Conservation (phyloP, 495 filamentous ascomycete species). For the Talaromyces proteolyticus region DNA sequence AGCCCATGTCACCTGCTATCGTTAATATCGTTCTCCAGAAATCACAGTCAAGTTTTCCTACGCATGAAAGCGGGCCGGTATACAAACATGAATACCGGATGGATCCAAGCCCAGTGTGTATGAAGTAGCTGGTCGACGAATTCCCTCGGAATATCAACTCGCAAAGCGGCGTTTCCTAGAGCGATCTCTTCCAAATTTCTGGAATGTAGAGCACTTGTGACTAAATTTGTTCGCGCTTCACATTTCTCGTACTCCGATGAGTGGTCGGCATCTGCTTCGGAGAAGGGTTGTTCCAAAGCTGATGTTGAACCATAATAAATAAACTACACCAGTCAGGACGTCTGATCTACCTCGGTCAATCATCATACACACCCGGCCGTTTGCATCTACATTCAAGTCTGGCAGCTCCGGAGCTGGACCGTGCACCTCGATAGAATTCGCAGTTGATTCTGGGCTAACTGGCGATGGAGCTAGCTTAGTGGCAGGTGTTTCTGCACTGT, state of each 20-base stretch:
- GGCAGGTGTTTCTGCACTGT: background rate
- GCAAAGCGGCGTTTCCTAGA: background rate
- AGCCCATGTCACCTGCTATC: background rate
- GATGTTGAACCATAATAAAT: background rate
- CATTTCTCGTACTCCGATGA: background rate
- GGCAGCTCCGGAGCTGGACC: background rate
- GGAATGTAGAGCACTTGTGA: background rate
- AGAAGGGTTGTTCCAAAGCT: background rate
- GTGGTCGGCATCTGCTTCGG: conserved; percentile 17
- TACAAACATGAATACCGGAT: conserved; percentile 19
- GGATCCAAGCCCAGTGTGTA: conserved; percentile 19
- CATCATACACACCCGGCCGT: background rate
- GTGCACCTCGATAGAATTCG: background rate
- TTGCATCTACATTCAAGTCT: background rate
- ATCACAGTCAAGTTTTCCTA: too few relatives aligned
- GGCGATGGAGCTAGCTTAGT: background rate
- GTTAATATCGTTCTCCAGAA: too few relatives aligned
- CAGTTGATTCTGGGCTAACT: background rate
- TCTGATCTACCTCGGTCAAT: background rate
- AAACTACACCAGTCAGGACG: background rate
- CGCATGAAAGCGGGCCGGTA: conserved; percentile 20
- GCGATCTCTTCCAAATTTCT: background rate
- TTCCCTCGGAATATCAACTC: conserved; percentile 25
- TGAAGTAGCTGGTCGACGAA: conserved; percentile 11
- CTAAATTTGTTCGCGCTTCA: background rate